Base-by-base conservation (phyloP, 371 early-diverging fungal genomes). In the Cokeromyces recurvatus region DNA sequence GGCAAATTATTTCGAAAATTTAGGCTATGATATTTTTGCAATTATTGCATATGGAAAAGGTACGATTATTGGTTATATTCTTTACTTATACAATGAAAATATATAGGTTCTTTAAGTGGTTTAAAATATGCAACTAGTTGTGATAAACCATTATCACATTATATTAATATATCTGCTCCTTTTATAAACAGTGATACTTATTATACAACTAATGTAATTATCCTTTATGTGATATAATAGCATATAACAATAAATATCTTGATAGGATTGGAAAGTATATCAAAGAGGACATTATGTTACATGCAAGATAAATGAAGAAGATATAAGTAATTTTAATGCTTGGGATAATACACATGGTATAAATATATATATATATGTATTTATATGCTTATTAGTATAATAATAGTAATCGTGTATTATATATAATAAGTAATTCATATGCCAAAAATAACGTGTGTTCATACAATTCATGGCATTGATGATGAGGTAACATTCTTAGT, bases 51-150 rank as follows among this genome's bases (percentile, higher is more conserved):
- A 71, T 47, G 66, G 66, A 2, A 59, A 64, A 48, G 76, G 76
- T 67, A 44, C 17, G 10, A 23, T 14, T 29, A n/a, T n/a, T 7
- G 19, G 6, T 12, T 38, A 48, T 21, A 32, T 24, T 14, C 31
- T 25, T 40, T 29, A 20, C 40, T 3, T 22, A 40, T 9, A 23
- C 11, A 44, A 34, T 11, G n/a, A n/a, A n/a, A n/a, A n/a, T n/a
- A n/a, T 49, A 17, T 47, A 79, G 80, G 81, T 0, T 70, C 74
- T 23, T 45, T 74, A 25, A 71, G 77, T 15, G 55, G 45, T 16
- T 57, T 81, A 22, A 65, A 66, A 43, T 81, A 78, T 49, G 78
- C 82, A 17, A 66, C 70, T 2, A 57, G 55, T 7, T 65, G 61
- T 24, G 55, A 57, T 25, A 49, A 44, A 24, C 62, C 62, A 17